phyloP scores from a whole-genome alignment of 495 filamentous ascomycete genomes.

The Terfezia claveryi region DNA sequence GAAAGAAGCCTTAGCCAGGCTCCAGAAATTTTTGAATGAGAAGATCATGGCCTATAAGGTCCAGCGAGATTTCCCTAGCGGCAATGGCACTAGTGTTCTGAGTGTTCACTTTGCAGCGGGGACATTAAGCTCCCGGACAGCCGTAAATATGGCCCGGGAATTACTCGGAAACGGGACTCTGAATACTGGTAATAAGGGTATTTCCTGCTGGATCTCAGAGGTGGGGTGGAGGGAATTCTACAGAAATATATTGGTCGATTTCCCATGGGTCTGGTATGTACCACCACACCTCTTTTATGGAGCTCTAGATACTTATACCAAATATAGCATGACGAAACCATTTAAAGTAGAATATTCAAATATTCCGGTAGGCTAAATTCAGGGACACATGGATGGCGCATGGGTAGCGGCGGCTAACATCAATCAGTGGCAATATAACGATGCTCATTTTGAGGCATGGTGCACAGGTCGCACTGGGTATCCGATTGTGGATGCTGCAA shows the following conservation, averaged over 20 bases:
- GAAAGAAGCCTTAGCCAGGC: constrained; percentile 41
- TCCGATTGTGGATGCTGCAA: constrained; percentile 78
- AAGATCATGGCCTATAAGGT: constrained; percentile 42
- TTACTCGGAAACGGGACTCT: constrained; percentile 47
- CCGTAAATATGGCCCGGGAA: constrained; percentile 40
- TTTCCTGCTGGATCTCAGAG: constrained; percentile 62
- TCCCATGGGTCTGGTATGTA: constrained; percentile 66
- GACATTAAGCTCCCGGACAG: constrained; percentile 55
- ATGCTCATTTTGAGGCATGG: constrained; percentile 48
- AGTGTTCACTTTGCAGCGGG: constrained; percentile 62
- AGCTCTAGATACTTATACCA: background rate
- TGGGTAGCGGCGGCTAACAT: too few species aligned
- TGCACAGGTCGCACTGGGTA: constrained; percentile 56
- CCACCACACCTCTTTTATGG: background rate
- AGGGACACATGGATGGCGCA: too few species aligned
- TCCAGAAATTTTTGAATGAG: constrained; percentile 49
- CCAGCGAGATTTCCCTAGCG: constrained; percentile 30
- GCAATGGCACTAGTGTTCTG: constrained; percentile 44
- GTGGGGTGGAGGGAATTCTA: constrained; percentile 90
- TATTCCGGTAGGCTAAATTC: constrained; percentile 22
- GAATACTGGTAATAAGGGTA: constrained; percentile 44
- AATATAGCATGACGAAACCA: constrained; percentile 64
- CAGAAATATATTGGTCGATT: constrained; percentile 63
- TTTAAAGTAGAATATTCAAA: constrained; percentile 76
- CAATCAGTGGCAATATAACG: constrained; percentile 49